These are phyloP conservation scores for Curvularia spicifera DNA, from an alignment of 2,329 filamentous ascomycete species.

Conservation along the genomic window DNA sequence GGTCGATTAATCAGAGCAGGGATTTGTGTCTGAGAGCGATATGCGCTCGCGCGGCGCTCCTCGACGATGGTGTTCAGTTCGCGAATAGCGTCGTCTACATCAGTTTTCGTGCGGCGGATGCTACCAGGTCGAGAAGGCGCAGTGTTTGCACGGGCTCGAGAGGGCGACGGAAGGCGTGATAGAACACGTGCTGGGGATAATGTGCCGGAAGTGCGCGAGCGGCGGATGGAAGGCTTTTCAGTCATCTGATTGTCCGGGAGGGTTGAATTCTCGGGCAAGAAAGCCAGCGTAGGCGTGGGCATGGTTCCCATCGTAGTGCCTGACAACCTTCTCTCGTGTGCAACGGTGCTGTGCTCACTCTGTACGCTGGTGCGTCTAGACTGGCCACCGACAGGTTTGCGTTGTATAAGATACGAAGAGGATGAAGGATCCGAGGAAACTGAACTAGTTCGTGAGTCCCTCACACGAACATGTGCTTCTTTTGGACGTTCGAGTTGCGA, in stretches of 20 bases:
- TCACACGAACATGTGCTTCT: constrained; percentile 42
- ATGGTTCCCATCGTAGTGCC: constrained; percentile 32
- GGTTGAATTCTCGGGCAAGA: constrained; percentile 35
- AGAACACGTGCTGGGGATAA: constrained; percentile 34
- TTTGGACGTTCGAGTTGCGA: constrained; percentile 41
- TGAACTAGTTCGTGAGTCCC: constrained; percentile 38
- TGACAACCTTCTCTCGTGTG: constrained; percentile 31
- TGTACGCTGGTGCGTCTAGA: constrained; percentile 42
- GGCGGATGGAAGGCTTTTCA: constrained; percentile 32
- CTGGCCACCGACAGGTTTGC: constrained; percentile 42
- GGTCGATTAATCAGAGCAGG: constrained; percentile 37
- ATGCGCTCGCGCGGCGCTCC: constrained; percentile 52
- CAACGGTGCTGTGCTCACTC: constrained; percentile 30
- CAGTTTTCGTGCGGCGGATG: constrained; percentile 46
- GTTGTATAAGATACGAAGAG: constrained; percentile 39
- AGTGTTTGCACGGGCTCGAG: constrained; percentile 46
- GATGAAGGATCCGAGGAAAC: constrained; percentile 35
- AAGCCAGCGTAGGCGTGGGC: constrained; percentile 35
- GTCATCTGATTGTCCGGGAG: constrained; percentile 26
- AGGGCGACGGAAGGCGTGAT: constrained; percentile 43
- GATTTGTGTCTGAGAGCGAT: constrained; percentile 38
- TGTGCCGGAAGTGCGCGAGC: constrained; percentile 37
- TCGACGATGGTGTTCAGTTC: constrained; percentile 59
- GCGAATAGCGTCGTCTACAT: constrained; percentile 55
- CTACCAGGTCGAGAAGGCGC: constrained; percentile 46